Base-by-base conservation (phyloP, 106 monocot genomes). In the Dendrobium chrysotoxum region DNA sequence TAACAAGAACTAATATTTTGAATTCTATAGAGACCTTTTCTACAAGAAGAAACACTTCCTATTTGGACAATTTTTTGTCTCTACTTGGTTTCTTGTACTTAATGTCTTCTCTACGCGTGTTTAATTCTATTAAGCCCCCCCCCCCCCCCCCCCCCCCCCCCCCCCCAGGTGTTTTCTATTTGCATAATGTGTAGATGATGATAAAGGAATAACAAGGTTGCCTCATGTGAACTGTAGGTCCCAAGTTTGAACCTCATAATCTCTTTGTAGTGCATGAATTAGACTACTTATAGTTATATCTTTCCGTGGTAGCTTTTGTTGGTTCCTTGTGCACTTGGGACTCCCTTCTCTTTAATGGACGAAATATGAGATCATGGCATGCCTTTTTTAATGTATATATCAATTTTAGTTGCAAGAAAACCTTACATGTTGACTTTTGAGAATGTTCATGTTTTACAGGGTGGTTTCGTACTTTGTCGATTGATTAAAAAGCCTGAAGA, bases 381-480 rank as follows among this genome's bases (percentile, higher is more conserved):
- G 5, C 9, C 35, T 70, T 28, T 38, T 70, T 35, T 70, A 28
- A 4, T 3, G 5, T 68, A 30, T 68, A 68, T 68, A 35, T 70
- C 31, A 31, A 35, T 70, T 70, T 30, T 10, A 26, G 7, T 11
- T 68, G 4, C 35, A 70, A 70, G 35, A 16, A 23, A 61, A 31
- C 40, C 26, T 28, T 23, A 17, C 21, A 47, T 11, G 42, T 38
- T 35, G 35, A 35, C 35, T 35, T 39, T 67, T 77, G 39, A 77
- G 47, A 46, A 75, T 77, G 77, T 77, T 46, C 31, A 16, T 72
- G 25, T 58, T 75, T 39, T 75, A 47, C 74, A 82, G 93, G 90
- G 85, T 71, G 55, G 83, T 4, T 93, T 83, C 87, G 90, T 93
- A 42, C 88, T 93, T 83, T 93, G 85, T 72, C 88, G 88, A n/a